phyloP scores from a whole-genome alignment of 2,329 filamentous ascomycete species.

The Blumeriella jaapii region DNA sequence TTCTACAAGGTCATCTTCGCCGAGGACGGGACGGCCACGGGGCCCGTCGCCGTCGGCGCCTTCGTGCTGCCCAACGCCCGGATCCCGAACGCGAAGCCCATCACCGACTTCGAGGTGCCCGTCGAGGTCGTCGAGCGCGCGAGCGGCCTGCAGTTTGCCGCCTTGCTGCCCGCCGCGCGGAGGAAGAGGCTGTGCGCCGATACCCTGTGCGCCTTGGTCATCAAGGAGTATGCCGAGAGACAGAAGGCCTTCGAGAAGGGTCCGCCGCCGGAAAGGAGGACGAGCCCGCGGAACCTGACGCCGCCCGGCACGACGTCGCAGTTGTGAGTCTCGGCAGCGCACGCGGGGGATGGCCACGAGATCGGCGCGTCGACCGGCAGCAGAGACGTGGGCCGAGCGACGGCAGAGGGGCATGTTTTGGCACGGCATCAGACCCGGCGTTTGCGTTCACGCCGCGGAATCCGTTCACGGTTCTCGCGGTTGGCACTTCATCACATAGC shows the following conservation, averaged over 20 bases:
- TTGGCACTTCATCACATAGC: too few species aligned
- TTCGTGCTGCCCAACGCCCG: slow-evolving; percentile 89
- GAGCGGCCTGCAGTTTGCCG: slow-evolving; percentile 82
- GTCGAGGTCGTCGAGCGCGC: slow-evolving; percentile 87
- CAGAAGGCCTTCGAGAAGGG: slow-evolving; percentile 42
- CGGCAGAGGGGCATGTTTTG: slow-evolving; percentile 1
- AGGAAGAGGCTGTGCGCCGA: slow-evolving; percentile 77
- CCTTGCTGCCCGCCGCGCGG: slow-evolving; percentile 61
- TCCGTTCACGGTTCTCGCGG: too few species aligned
- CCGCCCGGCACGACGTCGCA: neutral
- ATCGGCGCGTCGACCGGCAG: too few species aligned
- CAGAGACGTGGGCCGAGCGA: too few species aligned
- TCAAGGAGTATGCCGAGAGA: slow-evolving; percentile 62
- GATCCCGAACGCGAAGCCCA: slow-evolving; percentile 78
- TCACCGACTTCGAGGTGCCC: slow-evolving; percentile 89
- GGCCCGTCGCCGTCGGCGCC: slow-evolving; percentile 78
- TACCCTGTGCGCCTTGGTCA: slow-evolving; percentile 68
- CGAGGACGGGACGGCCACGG: slow-evolving; percentile 60
- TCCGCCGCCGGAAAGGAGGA: slow-evolving; percentile 16
- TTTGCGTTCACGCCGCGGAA: too few species aligned
- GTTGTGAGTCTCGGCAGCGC: slow-evolving; percentile 1
- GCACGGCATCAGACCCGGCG: too few species aligned
- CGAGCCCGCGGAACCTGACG: slow-evolving; percentile 23
- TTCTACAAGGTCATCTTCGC: slow-evolving; percentile 99
- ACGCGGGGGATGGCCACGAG: too few species aligned